Conservation (phyloP, 2,329 filamentous ascomycete species). For the Colletotrichum horii region DNA sequence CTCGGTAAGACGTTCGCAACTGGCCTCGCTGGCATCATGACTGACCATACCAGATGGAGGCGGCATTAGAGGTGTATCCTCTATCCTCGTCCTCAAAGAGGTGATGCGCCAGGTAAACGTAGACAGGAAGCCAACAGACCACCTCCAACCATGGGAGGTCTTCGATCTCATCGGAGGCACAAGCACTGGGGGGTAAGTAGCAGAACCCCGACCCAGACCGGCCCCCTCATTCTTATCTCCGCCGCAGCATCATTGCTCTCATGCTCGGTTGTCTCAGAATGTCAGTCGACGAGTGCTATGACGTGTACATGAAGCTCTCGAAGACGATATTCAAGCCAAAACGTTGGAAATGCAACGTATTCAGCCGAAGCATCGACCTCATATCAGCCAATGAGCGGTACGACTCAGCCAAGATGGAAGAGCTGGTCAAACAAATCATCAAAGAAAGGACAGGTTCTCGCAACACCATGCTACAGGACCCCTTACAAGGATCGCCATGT, state of each 20-base stretch:
- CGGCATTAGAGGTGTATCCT: conserved; percentile 18
- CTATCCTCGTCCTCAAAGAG: conserved; percentile 14
- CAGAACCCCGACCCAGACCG: rapidly evolving
- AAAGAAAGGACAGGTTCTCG: conserved; percentile 1
- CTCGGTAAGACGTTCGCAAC: background rate
- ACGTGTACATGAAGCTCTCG: conserved; percentile 23
- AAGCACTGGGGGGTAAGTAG: conserved; percentile 13
- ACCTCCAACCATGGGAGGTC: conserved; percentile 19
- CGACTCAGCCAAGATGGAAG: conserved; percentile 18
- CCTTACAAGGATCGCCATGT: background rate
- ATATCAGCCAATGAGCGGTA: conserved; percentile 15
- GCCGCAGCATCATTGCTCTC: conserved; percentile 24
- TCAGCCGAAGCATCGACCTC: conserved; percentile 1
- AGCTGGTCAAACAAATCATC: conserved; percentile 23
- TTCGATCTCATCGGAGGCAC: conserved; percentile 25
- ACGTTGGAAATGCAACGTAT: conserved; percentile 19
- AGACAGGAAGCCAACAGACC: background rate
- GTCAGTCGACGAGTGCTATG: conserved; percentile 26
- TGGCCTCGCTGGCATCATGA: rapidly evolving
- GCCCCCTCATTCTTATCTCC: background rate
- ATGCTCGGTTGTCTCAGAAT: conserved; percentile 27
- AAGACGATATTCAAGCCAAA: conserved; percentile 26
- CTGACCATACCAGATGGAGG: conserved; percentile 13
- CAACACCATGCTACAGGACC: background rate
- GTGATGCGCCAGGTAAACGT: conserved; percentile 18